phyloP scores from a whole-genome alignment of 345 rosid species.

The Heritiera fomes region DNA sequence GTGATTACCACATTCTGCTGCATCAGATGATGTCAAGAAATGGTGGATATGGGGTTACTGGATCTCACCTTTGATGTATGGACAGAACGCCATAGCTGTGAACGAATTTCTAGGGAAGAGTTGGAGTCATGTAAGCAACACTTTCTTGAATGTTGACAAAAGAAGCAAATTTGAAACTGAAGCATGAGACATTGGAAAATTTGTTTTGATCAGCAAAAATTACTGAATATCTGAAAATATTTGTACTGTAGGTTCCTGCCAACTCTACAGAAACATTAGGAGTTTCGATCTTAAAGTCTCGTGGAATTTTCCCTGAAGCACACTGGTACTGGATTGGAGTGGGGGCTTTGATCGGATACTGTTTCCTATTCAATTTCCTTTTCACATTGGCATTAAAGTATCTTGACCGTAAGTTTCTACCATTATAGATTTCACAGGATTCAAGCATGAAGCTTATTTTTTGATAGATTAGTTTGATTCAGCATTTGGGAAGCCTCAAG shows the following conservation, averaged over 20 bases:
- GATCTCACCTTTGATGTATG: slow-evolving; percentile 67
- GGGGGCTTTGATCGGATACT: slow-evolving; percentile 63
- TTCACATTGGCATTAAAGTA: slow-evolving; percentile 67
- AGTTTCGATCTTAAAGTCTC: slow-evolving; percentile 57
- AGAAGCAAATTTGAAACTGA: neutral
- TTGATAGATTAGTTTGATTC: slow-evolving; percentile 26
- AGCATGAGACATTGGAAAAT: neutral
- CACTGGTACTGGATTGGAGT: slow-evolving; percentile 88
- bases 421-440: slow-evolving; percentile 7
- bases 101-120: slow-evolving; percentile 65
- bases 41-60: slow-evolving; percentile 84
- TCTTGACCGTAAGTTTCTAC: slow-evolving; percentile 62
- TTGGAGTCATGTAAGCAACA: slow-evolving; percentile 55
- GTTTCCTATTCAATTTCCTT: slow-evolving; percentile 62
- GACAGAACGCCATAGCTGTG: slow-evolving; percentile 57
- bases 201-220: neutral
- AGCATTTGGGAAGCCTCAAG: slow-evolving; percentile 71
- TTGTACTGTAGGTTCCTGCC: slow-evolving; percentile 45
- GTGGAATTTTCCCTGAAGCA: slow-evolving; percentile 69
- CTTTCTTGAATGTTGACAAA: slow-evolving; percentile 1
- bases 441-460: neutral
- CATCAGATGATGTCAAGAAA: slow-evolving; percentile 46
- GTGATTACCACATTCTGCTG: slow-evolving; percentile 16
- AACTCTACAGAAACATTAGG: slow-evolving; percentile 70
- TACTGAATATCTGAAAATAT: neutral